Conservation (phyloP, 1,139 yeast species). For the Geotrichum carabidarum region DNA sequence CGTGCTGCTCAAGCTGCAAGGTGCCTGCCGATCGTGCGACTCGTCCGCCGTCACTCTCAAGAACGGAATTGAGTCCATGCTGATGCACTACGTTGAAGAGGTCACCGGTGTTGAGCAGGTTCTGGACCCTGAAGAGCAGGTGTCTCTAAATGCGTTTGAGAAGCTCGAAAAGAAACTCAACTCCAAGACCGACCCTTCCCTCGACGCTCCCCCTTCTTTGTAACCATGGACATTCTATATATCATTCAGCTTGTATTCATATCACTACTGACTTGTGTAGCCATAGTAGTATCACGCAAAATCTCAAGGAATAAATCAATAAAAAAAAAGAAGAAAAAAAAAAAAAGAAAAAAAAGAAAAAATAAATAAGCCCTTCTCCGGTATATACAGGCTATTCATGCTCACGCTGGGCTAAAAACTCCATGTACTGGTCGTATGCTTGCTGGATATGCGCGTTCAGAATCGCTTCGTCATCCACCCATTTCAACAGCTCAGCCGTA, state of each 20-base stretch:
- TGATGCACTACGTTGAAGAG: constrained; percentile 78
- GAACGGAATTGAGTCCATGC: constrained; percentile 78
- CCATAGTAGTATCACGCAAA: too few species aligned
- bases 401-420: constrained; percentile 30
- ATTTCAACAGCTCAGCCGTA: constrained; percentile 73
- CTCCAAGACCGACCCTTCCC: constrained; percentile 19
- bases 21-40: constrained; percentile 80
- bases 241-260: neutral
- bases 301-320: neutral
- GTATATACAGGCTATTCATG: too few species aligned
- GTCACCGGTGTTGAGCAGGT: constrained; percentile 72
- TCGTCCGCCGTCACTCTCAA: constrained; percentile 72
- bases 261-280: neutral
- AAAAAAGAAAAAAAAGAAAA: neutral
- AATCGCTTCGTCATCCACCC: constrained; percentile 71
- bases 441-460: constrained; percentile 83
- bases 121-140: constrained; percentile 53
- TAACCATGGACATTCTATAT: neutral
- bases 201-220: constrained; percentile 17
- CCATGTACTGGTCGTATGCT: constrained; percentile 86
- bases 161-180: constrained; percentile 48
- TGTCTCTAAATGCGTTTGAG: constrained; percentile 64
- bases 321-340: neutral
- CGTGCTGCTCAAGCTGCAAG: constrained; percentile 69
- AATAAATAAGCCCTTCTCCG: neutral